Percentiles rank a stretch among this genome's conserved stretches.
These are phyloP conservation scores for Pythium sukuiense DNA, from an alignment of 352 stramenopile genomes.

Conservation along the genomic window DNA sequence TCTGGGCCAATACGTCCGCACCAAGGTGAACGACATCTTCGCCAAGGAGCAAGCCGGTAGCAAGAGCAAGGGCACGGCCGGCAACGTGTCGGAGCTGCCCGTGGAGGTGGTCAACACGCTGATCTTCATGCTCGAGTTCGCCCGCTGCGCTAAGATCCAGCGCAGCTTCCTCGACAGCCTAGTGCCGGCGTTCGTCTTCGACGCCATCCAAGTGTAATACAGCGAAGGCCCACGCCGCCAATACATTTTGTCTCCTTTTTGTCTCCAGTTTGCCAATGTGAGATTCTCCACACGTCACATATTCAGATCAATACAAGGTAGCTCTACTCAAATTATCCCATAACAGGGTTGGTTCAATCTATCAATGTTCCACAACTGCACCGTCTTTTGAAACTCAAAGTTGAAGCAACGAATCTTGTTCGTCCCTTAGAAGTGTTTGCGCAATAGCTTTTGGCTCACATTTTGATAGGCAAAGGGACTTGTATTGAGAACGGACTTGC, in stretches of 20 bases:
- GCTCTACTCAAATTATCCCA: neutral
- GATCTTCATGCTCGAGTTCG: slow-evolving; percentile 90
- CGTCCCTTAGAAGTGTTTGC: neutral
- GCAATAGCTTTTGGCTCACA: neutral
- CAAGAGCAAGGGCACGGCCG: slow-evolving; percentile 34
- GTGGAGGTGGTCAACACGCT: slow-evolving; percentile 86
- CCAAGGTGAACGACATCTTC: slow-evolving; percentile 86
- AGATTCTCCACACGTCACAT: slow-evolving; percentile 2
- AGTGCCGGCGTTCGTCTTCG: slow-evolving; percentile 89
- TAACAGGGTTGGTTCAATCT: neutral
- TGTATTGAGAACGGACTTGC: neutral
- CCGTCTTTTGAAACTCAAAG: slow-evolving; percentile 5
- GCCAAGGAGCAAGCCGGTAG: slow-evolving; percentile 42
- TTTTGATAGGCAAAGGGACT: neutral
- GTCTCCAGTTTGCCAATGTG: neutral
- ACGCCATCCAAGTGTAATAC: slow-evolving; percentile 73
- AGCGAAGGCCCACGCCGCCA: neutral
- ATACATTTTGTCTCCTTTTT: neutral
- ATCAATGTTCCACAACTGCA: neutral
- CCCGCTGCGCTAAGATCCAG: slow-evolving; percentile 82
- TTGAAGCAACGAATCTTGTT: slow-evolving; percentile 1
- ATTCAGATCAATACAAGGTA: neutral
- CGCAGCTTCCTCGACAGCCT: slow-evolving; percentile 78
- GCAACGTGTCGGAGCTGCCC: slow-evolving; percentile 49
- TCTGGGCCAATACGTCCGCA: slow-evolving; percentile 91